Evolutionary conservation across 2,329 filamentous ascomycete species (phyloP), one percentile per base, ranked within the genome.

Genomic region (Amphichorda felina): DNA sequence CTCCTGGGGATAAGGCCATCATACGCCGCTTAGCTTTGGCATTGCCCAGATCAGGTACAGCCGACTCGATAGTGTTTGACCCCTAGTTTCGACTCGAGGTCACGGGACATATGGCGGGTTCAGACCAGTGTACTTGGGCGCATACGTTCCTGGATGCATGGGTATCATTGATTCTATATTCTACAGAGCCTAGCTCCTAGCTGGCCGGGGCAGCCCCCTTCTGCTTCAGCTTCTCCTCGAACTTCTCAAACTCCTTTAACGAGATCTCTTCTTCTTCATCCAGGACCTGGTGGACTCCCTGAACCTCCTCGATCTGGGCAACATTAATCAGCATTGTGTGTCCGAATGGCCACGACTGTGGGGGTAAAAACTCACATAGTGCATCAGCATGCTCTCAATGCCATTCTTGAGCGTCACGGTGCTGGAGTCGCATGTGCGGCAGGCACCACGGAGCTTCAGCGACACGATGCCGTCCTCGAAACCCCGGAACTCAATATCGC

Each of bases 381-480:
- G 85, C 85, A 94, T 95, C 55, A 96, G 59, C 91, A 98, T 96
- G 45, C 84, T 85, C 69, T 98, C 91, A 47, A 98, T 98, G 6
- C 91, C 91, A 55, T 93, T 96, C 69, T 94, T 94, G 45, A 98
- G 61, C 21, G 91, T 98, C 25, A 95, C 88, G 0, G 91, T 96
- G 56, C 88, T 95, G 31, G 85, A 94, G 57, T 96, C 91, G 57
- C 91, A 98, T 15, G 89, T 96, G 45, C 91, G 72, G 60, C 91
- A 98, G 15, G 91, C 91, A 13, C 91, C 91, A 33, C 89, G 72
- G 49, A 98, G 61, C 69, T 94, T 95, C 50, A 94, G 55, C 48
- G 76, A 56, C n/a, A 94, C 91, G 42, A 81, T 73, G 0, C 91
- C 91, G 24, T 61, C 38, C 47, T 86, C 72, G 50, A 96, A 96